Evolutionary conservation across 192 early-diverging fungal genomes (phyloP).

Genomic region (Coemansia sp.): DNA sequence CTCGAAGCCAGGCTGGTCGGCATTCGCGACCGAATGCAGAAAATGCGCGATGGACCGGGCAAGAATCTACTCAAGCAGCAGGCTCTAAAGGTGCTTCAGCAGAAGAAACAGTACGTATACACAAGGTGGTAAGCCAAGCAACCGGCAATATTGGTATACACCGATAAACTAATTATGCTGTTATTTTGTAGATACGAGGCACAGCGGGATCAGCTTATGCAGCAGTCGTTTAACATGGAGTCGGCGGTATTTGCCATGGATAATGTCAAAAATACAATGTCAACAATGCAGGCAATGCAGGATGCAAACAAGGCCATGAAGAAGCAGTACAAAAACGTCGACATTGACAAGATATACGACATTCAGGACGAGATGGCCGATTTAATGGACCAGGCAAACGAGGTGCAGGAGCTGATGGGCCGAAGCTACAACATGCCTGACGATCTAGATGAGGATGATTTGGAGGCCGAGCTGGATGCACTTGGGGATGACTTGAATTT

Average conservation of each 20-base stretch:
- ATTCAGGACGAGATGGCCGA: conserved; percentile 99
- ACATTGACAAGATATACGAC: conserved; percentile 88
- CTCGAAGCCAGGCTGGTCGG: conserved; percentile 89
- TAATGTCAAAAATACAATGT: conserved; percentile 95
- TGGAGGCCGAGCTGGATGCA: conserved; percentile 98
- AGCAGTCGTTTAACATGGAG: conserved; percentile 99
- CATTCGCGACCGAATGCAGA: conserved; percentile 92
- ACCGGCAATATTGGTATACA: conserved; percentile 13
- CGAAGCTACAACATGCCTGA: conserved; percentile 91
- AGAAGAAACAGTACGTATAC: conserved; percentile 78
- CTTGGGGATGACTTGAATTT: conserved; percentile 87
- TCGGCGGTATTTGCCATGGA: conserved; percentile 89
- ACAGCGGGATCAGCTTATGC: conserved; percentile 91
- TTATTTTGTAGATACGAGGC: conserved; percentile 61
- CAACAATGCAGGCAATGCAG: conserved; percentile 97
- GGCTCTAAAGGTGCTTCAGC: conserved; percentile 87
- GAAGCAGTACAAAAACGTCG: conserved; percentile 92
- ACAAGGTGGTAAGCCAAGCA: background rate
- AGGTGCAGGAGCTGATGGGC: conserved; percentile 94
- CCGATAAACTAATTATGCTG: background rate
- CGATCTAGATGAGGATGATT: conserved; percentile 93
- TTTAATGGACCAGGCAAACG: conserved; percentile 93
- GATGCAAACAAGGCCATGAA: conserved; percentile 92
- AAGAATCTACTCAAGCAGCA: conserved; percentile 93
- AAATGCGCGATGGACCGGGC: conserved; percentile 84